phyloP scores from a whole-genome alignment of 306 rosid species.

The Cucurbita moschata region DNA sequence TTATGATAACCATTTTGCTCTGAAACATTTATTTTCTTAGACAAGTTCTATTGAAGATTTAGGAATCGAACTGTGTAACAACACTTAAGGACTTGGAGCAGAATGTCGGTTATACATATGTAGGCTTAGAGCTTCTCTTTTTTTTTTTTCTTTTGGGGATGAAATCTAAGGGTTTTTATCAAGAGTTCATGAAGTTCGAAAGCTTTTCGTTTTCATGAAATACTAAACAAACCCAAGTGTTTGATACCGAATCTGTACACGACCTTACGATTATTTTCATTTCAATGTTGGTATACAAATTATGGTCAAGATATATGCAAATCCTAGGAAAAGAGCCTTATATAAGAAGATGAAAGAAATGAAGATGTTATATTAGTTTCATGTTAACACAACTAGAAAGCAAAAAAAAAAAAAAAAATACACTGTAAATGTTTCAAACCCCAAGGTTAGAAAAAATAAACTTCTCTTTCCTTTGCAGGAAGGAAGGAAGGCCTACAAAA shows the following conservation, averaged over 20 bases:
- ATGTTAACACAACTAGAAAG: background rate
- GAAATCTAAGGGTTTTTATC: background rate
- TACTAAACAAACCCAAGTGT: background rate
- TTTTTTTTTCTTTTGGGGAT: background rate
- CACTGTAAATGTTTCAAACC: background rate
- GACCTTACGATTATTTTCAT: too few relatives aligned
- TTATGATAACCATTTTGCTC: background rate
- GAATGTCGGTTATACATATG: too few relatives aligned
- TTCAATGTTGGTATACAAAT: background rate
- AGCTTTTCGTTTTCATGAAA: background rate
- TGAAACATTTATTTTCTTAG: background rate
- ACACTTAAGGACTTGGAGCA: too few relatives aligned
- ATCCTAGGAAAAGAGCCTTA: background rate
- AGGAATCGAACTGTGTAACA: background rate
- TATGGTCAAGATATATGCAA: background rate
- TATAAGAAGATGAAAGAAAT: background rate
- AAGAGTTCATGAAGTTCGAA: background rate
- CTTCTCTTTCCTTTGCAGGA: conserved; percentile 11
- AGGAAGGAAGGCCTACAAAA: conserved; percentile 11
- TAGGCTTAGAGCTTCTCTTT: too few relatives aligned
- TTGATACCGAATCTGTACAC: background rate
- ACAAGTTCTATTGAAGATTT: background rate
- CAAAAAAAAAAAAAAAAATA: background rate
- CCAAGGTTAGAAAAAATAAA: background rate
- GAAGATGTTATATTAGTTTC: background rate